Conservation (phyloP, 2,329 filamentous ascomycete genomes). For the Arthrobotrys musiformis region DNA sequence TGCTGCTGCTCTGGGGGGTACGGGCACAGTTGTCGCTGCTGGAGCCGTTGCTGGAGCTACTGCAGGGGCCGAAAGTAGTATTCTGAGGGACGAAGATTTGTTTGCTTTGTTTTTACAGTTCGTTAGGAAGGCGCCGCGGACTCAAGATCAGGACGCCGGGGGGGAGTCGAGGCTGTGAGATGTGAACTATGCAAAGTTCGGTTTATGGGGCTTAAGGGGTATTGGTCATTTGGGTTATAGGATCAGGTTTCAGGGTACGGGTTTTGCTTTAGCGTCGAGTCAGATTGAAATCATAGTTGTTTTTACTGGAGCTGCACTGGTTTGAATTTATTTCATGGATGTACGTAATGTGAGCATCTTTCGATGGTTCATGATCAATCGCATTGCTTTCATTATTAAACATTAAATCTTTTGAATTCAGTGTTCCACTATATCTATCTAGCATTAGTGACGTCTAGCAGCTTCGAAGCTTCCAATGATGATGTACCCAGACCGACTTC, state of each 20-base stretch:
- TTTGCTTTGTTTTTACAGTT: slow-evolving; percentile 26
- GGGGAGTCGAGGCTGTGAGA: not conserved
- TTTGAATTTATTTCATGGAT: too few species aligned
- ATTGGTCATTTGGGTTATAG: too few species aligned
- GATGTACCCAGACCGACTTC: too few species aligned
- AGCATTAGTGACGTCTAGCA: too few species aligned
- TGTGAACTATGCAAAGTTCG: not conserved
- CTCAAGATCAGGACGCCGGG: not conserved
- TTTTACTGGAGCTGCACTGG: too few species aligned
- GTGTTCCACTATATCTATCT: not conserved
- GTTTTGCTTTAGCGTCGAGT: not conserved
- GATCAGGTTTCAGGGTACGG: not conserved
- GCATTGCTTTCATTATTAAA: not conserved
- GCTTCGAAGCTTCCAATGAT: too few species aligned
- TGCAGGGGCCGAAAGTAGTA: not conserved
- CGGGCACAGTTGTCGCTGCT: slow-evolving; percentile 1
- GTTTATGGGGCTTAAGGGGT: not conserved
- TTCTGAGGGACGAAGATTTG: slow-evolving; percentile 16
- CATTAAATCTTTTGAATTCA: not conserved
- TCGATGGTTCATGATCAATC: too few species aligned
- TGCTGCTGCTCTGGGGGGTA: not conserved
- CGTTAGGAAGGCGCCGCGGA: slow-evolving; percentile 10
- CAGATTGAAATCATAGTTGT: not conserved
- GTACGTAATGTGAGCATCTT: too few species aligned
- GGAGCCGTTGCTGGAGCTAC: slow-evolving; percentile 9